Percentiles rank a stretch among this genome's conserved stretches.
Evolutionary conservation across 2,329 filamentous ascomycete species (phyloP).

Genomic region (Colletotrichum cuscutae): DNA sequence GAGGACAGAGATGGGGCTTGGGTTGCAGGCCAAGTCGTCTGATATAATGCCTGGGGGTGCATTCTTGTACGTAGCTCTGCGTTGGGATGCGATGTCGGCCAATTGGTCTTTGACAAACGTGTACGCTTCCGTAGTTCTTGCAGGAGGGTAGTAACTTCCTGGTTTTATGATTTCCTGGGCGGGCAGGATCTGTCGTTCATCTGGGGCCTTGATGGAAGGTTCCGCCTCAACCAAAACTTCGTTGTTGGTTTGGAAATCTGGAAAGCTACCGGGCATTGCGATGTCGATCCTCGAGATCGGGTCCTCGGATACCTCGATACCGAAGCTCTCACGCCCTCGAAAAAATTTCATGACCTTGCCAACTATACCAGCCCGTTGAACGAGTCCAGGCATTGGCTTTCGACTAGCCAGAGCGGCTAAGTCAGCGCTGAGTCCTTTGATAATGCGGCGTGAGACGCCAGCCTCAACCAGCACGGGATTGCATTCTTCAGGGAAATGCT

Average conservation of each 20-base stretch:
- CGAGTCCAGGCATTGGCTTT: slow-evolving; percentile 24
- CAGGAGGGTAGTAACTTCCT: slow-evolving; percentile 2
- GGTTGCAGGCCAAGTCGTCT: background rate
- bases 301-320: slow-evolving; percentile 1
- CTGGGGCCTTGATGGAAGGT: background rate
- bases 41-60: background rate
- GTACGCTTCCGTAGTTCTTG: slow-evolving; percentile 21
- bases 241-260: background rate
- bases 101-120: slow-evolving; percentile 20
- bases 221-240: background rate
- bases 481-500: slow-evolving; percentile 21
- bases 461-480: slow-evolving; percentile 1
- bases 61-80: background rate
- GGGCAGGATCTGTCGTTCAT: background rate
- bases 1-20: background rate
- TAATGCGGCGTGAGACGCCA: slow-evolving; percentile 13
- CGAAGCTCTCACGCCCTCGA: slow-evolving; percentile 24
- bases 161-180: background rate
- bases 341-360: slow-evolving; percentile 30
- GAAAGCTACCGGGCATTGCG: slow-evolving; percentile 31
- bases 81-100: slow-evolving; percentile 21
- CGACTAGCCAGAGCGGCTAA: slow-evolving; percentile 19
- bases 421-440: slow-evolving; percentile 22
- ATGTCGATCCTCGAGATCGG: background rate
- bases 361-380: slow-evolving; percentile 28